Percentiles rank a stretch among this genome's conserved stretches.
Conservation (phyloP, 2,329 filamentous ascomycete species). For the Fusarium sacchari region DNA sequence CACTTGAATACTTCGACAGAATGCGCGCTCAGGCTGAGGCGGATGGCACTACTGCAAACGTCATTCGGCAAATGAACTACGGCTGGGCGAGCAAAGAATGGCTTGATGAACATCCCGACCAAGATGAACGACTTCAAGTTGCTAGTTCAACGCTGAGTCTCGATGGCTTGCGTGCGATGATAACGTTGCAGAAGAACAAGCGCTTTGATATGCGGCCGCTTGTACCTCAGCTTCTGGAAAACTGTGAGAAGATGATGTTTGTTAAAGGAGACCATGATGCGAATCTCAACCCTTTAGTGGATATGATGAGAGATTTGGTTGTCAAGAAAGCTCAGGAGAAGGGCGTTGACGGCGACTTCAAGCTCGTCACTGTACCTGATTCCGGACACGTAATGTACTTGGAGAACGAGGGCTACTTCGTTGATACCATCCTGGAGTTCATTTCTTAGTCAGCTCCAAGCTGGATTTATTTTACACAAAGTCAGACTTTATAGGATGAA, state of each 20-base stretch:
- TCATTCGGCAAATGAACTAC: constrained; percentile 4
- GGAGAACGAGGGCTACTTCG: constrained; percentile 5
- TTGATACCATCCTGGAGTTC: neutral
- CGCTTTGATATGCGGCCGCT: constrained; percentile 5
- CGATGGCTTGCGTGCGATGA: neutral
- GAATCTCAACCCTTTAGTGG: neutral
- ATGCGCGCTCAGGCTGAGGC: neutral
- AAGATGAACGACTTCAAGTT: neutral
- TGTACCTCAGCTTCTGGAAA: neutral
- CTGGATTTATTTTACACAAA: rapidly evolving
- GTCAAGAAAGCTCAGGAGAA: neutral
- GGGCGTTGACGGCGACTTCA: neutral
- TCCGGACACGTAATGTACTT: constrained; percentile 7
- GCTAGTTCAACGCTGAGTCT: constrained; percentile 1
- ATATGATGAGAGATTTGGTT: neutral
- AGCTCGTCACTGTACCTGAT: neutral
- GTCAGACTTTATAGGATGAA: neutral
- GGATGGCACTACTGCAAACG: neutral
- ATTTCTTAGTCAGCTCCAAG: neutral
- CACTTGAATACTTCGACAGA: neutral
- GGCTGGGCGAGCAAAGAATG: constrained; percentile 14
- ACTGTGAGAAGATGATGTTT: neutral
- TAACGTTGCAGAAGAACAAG: neutral
- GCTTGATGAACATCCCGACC: neutral
- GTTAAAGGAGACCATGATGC: neutral